Evolutionary conservation across 1,139 yeast genomes (phyloP), one percentile per base, ranked within the genome.

Genomic region (Wickerhamomyces sp.): DNA sequence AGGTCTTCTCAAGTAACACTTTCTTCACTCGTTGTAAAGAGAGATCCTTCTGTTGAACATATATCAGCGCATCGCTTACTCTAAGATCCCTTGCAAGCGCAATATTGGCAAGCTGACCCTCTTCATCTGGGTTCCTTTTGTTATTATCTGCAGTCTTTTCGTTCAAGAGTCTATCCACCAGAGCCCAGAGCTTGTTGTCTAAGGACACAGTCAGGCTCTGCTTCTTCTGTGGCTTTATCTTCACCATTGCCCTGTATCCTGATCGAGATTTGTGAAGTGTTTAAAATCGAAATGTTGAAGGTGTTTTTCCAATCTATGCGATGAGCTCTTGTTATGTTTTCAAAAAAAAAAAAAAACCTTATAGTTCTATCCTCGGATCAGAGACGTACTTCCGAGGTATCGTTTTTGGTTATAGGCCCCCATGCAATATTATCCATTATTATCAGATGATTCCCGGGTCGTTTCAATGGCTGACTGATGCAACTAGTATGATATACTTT

Each of bases 21-120:
- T 73, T 74, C 55, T 88, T 88, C 53, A 77, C 75, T 43, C 96
- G 62, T 40, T 77, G 72, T 49, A 87, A 61, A 25, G 78, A 72
- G 27, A 75, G 61, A 46, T 86, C 94, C 37, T 78, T 77, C 22
- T 64, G 52, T 43, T 76, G 79, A 14, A 75, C 72, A 48, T 69
- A 81, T 5, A 68, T 62, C 13, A 77, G 48, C 1, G 78, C 69
- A 37, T 80, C 84, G 4, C 62, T 49, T 2, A 63, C 53, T 10
- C 63, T 64, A 32, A 83, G 57, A 44, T 81, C 82, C 45, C 68
- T 68, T 1, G 88, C 89, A 19, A 79, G 62, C 3, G 78, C 85
- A 7, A 75, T 62, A 17, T 49, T 49, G 4, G 52, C 53, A 27
- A 58, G 46, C 16, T 53, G 57, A 39, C 59, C 57, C 30, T 46